These are phyloP conservation scores for Chaetomium olivaceum DNA, from an alignment of 2,329 filamentous ascomycete species.

Conservation along the genomic window DNA sequence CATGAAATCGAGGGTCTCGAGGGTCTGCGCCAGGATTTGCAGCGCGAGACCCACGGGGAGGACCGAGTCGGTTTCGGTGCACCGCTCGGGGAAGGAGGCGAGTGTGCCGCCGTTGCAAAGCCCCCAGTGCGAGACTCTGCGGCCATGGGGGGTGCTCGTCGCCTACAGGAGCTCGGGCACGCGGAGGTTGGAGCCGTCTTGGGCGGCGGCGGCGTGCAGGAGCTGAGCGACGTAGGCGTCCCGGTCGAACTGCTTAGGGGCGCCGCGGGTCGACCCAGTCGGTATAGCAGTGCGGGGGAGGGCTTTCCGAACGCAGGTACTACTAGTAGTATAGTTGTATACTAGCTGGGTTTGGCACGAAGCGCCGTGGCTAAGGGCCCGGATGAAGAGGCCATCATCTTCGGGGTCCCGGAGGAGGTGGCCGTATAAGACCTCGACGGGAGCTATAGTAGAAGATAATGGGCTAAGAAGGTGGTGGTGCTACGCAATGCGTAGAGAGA, in stretches of 20 bases:
- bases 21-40: conserved; percentile 11
- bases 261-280: neutral
- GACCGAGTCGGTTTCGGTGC: neutral
- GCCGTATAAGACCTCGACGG: neutral
- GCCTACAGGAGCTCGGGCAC: conserved; percentile 1
- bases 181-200: neutral
- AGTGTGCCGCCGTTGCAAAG: conserved; percentile 24
- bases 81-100: neutral
- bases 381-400: conserved; percentile 11
- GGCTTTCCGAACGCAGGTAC: conserved; percentile 10
- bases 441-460: neutral
- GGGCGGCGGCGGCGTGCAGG: neutral
- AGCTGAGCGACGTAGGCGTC: neutral
- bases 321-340: neutral
- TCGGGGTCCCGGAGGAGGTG: conserved; percentile 16
- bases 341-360: conserved; percentile 13
- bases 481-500: neutral
- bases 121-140: conserved; percentile 18
- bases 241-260: conserved; percentile 4
- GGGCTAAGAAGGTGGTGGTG: neutral
- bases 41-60: conserved; percentile 11
- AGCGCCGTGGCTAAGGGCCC: neutral
- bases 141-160: neutral
- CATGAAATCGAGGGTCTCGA: conserved; percentile 20
- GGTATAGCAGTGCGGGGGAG: neutral